Base-by-base conservation (phyloP, 208 protist genomes). In the Acanthamoeba royreba region DNA sequence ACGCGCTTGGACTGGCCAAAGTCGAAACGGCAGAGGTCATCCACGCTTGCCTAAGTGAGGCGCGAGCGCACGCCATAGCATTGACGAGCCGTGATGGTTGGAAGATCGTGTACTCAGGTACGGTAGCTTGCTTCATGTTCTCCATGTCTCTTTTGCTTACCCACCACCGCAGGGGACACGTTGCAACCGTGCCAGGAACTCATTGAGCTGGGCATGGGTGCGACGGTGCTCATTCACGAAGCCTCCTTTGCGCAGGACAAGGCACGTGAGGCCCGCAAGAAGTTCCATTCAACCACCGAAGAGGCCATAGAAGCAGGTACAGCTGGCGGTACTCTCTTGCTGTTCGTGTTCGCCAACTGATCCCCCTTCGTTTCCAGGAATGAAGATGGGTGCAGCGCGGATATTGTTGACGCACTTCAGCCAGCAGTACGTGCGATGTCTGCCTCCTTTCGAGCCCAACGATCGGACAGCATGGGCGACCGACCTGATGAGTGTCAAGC, bases 221-320 rank as follows among this genome's bases (percentile, higher is more conserved):
- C 92, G 17, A 53, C 15, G 19, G 49, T 97, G 7, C 58, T 96
- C 35, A 94, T 97, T 31, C 96, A 97, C 53, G 96, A 97, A 55
- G 94, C 95, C 19, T 95, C 96, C 3, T 97, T 97, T 72, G 96
- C 97, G 58, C 94, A 97, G 61, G 94, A 81, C 22, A 43, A 92
- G 38, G 35, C 74, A 5, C 35, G 22, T 8, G 96, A 97, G 77
- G 95, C 96, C 0, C 47, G 89, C 2, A 35, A 43, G 11, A 97
- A 97, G 92, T 87, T 85, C 42, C 96, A 97, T 33, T 94, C 93
- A 40, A 97, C 95, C 0, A 95, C 83, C 46, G 35, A 55, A 13
- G 95, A 97, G 61, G 96, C 96, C 42, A 35, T 97, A 0, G 22
- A 69, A 33, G 43, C 42, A 25, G 72, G 72, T 55, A 69, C 49